A percentile compares a stretch with the other conserved stretches of the same genome.
phyloP scores from a whole-genome alignment of 1,284 basidiomycete genomes.

The Flammula alnicola region DNA sequence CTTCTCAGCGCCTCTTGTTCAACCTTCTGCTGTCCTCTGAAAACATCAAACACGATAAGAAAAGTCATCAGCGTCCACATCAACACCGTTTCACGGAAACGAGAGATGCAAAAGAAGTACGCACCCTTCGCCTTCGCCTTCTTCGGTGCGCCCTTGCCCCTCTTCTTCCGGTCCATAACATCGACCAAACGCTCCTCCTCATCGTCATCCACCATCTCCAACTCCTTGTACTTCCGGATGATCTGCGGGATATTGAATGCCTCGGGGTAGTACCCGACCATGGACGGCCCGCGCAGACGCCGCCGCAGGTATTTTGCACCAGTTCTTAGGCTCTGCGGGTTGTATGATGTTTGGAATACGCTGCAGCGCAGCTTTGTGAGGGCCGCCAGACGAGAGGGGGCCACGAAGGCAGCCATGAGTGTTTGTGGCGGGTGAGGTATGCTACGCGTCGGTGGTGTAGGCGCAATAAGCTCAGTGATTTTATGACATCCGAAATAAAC shows the following conservation, averaged over 20 bases:
- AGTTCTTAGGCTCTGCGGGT: conserved; percentile 6
- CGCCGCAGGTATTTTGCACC: conserved; percentile 18
- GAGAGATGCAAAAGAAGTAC: not conserved
- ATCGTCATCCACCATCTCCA: no score
- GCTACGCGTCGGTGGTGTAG: no score
- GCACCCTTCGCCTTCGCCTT: not conserved
- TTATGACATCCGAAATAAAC: no score
- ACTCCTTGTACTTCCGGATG: no score
- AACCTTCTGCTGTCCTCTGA: not conserved
- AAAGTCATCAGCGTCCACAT: not conserved
- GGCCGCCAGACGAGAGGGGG: not conserved
- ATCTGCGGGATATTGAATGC: not conserved
- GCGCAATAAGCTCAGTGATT: no score
- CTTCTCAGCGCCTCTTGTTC: no score
- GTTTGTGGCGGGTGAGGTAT: no score
- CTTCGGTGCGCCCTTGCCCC: not conserved
- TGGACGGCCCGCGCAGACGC: conserved; percentile 18
- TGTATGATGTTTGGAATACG: no score
- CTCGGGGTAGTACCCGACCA: conserved; percentile 14
- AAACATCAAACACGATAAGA: not conserved
- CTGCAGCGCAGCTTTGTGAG: not conserved
- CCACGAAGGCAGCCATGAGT: no score
- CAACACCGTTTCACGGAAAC: not conserved
- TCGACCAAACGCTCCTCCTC: no score
- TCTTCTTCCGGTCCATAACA: no score